Evolutionary conservation across 2,329 filamentous ascomycete species (phyloP).

Genomic region (Neurospora sp.): DNA sequence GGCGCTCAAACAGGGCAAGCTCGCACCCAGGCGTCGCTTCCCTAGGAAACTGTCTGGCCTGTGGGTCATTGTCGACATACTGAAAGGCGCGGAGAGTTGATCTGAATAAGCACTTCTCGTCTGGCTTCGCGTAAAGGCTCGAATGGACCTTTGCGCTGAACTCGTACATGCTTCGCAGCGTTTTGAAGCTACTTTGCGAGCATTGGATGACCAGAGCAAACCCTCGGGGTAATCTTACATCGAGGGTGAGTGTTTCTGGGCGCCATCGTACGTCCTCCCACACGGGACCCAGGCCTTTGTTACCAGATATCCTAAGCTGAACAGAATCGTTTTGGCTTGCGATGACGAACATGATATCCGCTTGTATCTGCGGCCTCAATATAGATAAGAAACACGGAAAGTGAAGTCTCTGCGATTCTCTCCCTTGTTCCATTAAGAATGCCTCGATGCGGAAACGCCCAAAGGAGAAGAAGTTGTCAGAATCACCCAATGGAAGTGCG

Average conservation of each 20-base stretch:
- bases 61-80: conserved; percentile 66
- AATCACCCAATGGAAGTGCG: conserved; percentile 70
- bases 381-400: conserved; percentile 71
- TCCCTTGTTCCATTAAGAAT: conserved; percentile 63
- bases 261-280: conserved; percentile 83
- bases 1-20: conserved; percentile 65
- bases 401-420: conserved; percentile 55
- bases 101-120: conserved; percentile 63
- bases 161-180: conserved; percentile 74
- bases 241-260: conserved; percentile 53
- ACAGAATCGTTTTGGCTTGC: conserved; percentile 72
- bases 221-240: conserved; percentile 63
- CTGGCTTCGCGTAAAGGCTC: conserved; percentile 56
- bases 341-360: conserved; percentile 61
- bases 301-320: conserved; percentile 62
- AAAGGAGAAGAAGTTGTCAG: conserved; percentile 64
- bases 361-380: conserved; percentile 58
- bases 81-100: conserved; percentile 65
- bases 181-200: conserved; percentile 66
- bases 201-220: conserved; percentile 65
- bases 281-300: conserved; percentile 56
- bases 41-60: conserved; percentile 63
- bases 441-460: conserved; percentile 67
- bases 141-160: conserved; percentile 69
- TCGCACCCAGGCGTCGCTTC: conserved; percentile 65